Base-by-base conservation (phyloP, 179 eudicot species). In the Camellia oleifera region DNA sequence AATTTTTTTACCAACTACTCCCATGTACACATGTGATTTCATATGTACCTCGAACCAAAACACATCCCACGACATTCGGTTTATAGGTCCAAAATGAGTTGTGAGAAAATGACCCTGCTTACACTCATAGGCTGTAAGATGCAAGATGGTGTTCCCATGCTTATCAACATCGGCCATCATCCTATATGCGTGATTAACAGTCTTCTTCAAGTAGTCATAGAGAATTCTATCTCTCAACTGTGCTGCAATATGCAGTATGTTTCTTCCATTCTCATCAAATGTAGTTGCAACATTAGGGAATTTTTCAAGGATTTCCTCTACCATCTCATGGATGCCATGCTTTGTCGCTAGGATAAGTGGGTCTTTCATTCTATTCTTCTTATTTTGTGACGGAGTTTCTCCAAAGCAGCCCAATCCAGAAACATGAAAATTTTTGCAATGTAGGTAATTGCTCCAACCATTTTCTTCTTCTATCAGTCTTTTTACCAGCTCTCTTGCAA, bases 31-130 rank as follows among this genome's bases (percentile, higher is more conserved):
- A 48, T 4, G 7, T 4, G 52, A 7, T 48, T 48, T 48, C 7
- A 72, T 23, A 26, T 4, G 7, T 75, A 75, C 77, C 77, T 75
- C 23, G 50, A 9, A 75, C 77, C 77, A 75, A n/a, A 75, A 75
- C n/a, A 75, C 23, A 32, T 58, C 66, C 77, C 77, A 75, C 26
- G 77, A 42, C 77, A 75, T 75, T n/a, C 9, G 8, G 13, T 17
- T 18, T 20, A 23, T 11, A 48, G 77, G 65, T 42, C 45, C 26
- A 60, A 18, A 26, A 10, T 6, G 6, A 32, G 17, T 42, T 13
- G 23, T 9, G 9, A 65, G n/a, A 60, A 26, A 32, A 48, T 58
- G 12, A 14, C 11, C 13, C 5, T 17, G 11, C 3, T n/a, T 45
- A 2, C 40, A 32, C 40, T 32, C 40, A 32, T 32, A 32, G 54